Percentiles rank a stretch among this genome's conserved stretches.
Evolutionary conservation across 352 stramenopile genomes (phyloP).

Genomic region (Pelagophyceae sp.): DNA sequence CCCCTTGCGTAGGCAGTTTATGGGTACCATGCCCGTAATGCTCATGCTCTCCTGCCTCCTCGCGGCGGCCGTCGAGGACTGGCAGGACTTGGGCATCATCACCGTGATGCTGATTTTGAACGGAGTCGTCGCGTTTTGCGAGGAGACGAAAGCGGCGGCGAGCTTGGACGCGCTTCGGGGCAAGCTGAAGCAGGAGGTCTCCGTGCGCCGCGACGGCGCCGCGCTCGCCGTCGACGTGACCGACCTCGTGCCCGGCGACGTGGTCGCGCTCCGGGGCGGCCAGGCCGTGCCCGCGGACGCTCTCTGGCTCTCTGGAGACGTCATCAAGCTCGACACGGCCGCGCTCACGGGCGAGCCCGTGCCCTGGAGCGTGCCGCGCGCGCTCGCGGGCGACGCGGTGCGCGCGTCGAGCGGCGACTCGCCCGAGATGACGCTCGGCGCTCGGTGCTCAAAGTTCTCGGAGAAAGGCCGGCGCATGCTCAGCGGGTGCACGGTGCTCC

Average conservation of each 20-base stretch:
- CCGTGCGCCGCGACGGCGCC: conserved; percentile 73
- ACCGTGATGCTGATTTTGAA: conserved; percentile 43
- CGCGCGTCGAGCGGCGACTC: conserved; percentile 19
- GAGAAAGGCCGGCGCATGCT: conserved; percentile 43
- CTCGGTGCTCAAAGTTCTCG: too few relatives aligned
- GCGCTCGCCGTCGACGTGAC: conserved; percentile 73
- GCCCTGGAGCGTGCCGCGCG: conserved; percentile 65
- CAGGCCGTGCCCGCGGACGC: conserved; percentile 77
- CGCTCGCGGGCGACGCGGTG: conserved; percentile 36
- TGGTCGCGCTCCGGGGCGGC: conserved; percentile 62
- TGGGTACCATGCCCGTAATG: conserved; percentile 74
- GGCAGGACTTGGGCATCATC: conserved; percentile 43
- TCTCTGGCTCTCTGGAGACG: conserved; percentile 52
- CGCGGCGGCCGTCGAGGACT: conserved; percentile 44
- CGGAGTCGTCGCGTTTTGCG: conserved; percentile 40
- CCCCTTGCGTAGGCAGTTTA: conserved; percentile 52
- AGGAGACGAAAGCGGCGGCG: conserved; percentile 57
- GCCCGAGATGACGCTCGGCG: too few relatives aligned
- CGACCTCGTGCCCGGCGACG: conserved; percentile 57
- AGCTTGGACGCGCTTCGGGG: conserved; percentile 67
- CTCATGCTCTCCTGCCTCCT: conserved; percentile 77
- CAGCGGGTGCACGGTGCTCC: conserved; percentile 37
- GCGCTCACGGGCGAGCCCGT: conserved; percentile 84
- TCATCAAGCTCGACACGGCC: conserved; percentile 76
- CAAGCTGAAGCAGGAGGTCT: conserved; percentile 63